Conservation (phyloP, 768 basidiomycete genomes). For the Grammothele lineata region DNA sequence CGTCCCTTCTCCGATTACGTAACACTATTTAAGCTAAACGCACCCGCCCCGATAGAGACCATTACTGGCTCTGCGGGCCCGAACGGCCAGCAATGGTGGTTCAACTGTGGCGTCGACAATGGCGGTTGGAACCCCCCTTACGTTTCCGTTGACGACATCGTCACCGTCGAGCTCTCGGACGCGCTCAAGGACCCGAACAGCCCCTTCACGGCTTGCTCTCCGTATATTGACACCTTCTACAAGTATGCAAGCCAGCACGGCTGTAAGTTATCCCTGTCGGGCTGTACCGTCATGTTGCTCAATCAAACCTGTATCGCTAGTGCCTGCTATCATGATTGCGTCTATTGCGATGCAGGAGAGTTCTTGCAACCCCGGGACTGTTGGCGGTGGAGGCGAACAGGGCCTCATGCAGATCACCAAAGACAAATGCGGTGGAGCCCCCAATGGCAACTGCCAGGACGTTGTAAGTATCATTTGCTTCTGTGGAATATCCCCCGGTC, state of each 20-base stretch:
- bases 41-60: slow-evolving; percentile 34
- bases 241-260: slow-evolving; percentile 45
- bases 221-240: slow-evolving; percentile 52
- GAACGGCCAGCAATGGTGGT: slow-evolving; percentile 68
- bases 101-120: slow-evolving; percentile 70
- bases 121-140: slow-evolving; percentile 71
- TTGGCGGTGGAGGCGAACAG: slow-evolving; percentile 78
- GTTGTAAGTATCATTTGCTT: slow-evolving; percentile 22
- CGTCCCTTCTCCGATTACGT: slow-evolving; percentile 11
- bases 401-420: slow-evolving; percentile 83
- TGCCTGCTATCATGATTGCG: slow-evolving; percentile 77
- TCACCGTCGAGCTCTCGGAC: slow-evolving; percentile 39
- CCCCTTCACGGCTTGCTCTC: slow-evolving; percentile 58
- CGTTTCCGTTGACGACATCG: slow-evolving; percentile 48
- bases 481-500: background rate
- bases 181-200: slow-evolving; percentile 46
- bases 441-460: slow-evolving; percentile 39
- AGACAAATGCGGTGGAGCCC: slow-evolving; percentile 69
- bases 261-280: slow-evolving; percentile 26
- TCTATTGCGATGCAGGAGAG: slow-evolving; percentile 90
- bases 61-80: slow-evolving; percentile 52
- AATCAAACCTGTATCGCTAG: slow-evolving; percentile 22
- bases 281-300: background rate
- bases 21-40: background rate
- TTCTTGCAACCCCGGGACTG: slow-evolving; percentile 58